Base-by-base conservation (phyloP, 768 basidiomycete genomes). In the Boletellus ananiceps region DNA sequence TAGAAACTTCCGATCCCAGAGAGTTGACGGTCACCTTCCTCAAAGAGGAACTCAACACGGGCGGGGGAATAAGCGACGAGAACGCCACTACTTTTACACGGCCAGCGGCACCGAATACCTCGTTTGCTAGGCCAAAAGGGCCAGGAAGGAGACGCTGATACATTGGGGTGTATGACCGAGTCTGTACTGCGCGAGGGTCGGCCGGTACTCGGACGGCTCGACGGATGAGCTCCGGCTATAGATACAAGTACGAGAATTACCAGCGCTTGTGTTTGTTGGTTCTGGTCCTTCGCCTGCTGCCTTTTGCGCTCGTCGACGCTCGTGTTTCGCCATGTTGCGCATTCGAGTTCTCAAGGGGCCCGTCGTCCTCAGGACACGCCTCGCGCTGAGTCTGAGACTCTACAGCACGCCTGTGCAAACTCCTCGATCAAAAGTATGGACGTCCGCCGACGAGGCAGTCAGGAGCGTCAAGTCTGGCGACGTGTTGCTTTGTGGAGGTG, bases 381-480 rank as follows among this genome's bases (percentile, higher is more conserved):
- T 59, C 14, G 43, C 53, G 4, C 34, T 41, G 18, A 56, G 39
- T 35, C 32, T 57, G 41, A 64, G 60, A 46, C 40, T 45, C 14
- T 70, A 69, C 51, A 67, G 67, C 38, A 58, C 57, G 4, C 55
- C 57, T 1, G 49, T 58, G 7, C 57, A 52, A 4, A 9, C 52
- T n/a, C 68, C 70, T 5, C 71, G 65, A 59, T 71, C 65, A 43
- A 91, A 95, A 67, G 76, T 95, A n/a, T 94, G 85, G 83, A 68
- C 73, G 23, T 87, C 84, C 13, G 84, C 77, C 0, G 91, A 93
- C 41, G 87, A 90, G 51, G 93, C 93, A 2, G 78, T 96, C 54
- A 77, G 79, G 63, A 88, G 85, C 58, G 75, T 96, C 63, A 84
- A 86, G 70, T 85, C 86, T 3, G 90, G 91, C 6, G 82, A 87